Evolutionary conservation across 2,329 filamentous ascomycete species (phyloP).

Genomic region (Herpotrichia juniperi): DNA sequence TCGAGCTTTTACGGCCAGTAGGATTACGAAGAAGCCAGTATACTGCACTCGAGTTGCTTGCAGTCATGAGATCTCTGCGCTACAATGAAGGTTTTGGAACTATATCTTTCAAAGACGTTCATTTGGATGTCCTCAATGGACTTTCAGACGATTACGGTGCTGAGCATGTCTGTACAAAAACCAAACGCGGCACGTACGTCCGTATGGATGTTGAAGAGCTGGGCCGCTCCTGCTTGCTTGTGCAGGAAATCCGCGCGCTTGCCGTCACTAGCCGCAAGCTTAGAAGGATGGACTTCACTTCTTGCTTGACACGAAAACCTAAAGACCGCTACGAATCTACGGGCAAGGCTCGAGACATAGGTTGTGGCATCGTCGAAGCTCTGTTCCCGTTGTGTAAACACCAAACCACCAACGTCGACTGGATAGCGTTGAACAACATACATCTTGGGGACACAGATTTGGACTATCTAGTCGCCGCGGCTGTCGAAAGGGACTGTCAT

Average conservation of each 20-base stretch:
- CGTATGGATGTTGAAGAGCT: constrained; percentile 60
- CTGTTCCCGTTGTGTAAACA: constrained; percentile 71
- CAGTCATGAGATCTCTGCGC: constrained; percentile 70
- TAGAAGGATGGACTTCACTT: constrained; percentile 69
- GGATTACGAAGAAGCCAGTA: constrained; percentile 61
- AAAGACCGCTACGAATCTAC: constrained; percentile 48
- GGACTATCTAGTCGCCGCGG: constrained; percentile 70
- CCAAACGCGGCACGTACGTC: constrained; percentile 62
- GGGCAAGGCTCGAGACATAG: constrained; percentile 62
- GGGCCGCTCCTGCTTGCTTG: constrained; percentile 63
- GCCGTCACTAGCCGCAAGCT: constrained; percentile 69
- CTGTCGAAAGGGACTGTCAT: constrained; percentile 68
- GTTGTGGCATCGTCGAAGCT: constrained; percentile 73
- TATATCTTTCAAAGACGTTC: constrained; percentile 70
- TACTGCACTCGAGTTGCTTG: constrained; percentile 67
- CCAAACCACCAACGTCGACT: constrained; percentile 72
- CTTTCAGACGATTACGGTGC: constrained; percentile 64
- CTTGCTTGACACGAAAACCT: constrained; percentile 63
- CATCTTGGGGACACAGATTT: constrained; percentile 73
- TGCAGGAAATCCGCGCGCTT: constrained; percentile 71
- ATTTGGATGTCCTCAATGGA: constrained; percentile 68
- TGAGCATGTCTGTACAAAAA: constrained; percentile 67
- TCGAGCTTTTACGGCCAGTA: constrained; percentile 65
- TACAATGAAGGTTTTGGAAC: constrained; percentile 73
- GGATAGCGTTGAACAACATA: constrained; percentile 72